phyloP scores from a whole-genome alignment of 257 asterid genomes.

The Nicotiana knightiana region DNA sequence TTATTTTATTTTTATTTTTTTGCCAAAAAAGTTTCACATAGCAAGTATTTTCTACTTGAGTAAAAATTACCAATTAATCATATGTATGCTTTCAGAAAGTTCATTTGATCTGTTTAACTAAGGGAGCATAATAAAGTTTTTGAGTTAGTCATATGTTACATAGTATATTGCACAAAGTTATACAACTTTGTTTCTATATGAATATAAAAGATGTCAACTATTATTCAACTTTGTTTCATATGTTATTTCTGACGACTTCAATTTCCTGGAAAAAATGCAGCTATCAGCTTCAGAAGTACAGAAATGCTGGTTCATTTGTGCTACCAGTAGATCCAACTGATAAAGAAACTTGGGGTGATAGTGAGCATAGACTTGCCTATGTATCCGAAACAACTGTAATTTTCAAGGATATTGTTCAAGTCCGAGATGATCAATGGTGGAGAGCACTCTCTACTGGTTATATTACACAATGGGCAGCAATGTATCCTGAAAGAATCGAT shows the following conservation, averaged over 20 bases:
- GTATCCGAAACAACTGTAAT: slow-evolving; percentile 92
- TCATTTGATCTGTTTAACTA: neutral
- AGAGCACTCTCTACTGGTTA: slow-evolving; percentile 85
- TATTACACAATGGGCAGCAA: slow-evolving; percentile 86
- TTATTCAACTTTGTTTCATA: neutral
- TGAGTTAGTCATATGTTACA: neutral
- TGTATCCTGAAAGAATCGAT: slow-evolving; percentile 83
- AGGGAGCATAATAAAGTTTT: neutral
- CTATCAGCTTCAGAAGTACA: slow-evolving; percentile 90
- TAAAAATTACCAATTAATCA: neutral
- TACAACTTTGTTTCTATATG: neutral
- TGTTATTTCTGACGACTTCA: neutral
- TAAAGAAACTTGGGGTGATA: slow-evolving; percentile 96
- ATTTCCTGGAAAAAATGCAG: slow-evolving; percentile 27
- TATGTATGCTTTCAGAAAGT: neutral
- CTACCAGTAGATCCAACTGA: slow-evolving; percentile 75
- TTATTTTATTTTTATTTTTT: neutral
- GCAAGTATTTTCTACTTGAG: no score
- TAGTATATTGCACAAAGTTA: neutral
- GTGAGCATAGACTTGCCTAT: slow-evolving; percentile 88
- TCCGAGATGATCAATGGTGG: slow-evolving; percentile 97
- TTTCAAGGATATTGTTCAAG: slow-evolving; percentile 80
- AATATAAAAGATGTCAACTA: neutral
- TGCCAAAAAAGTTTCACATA: neutral
- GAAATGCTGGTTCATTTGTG: slow-evolving; percentile 85